These are phyloP conservation scores for Aspergillus fischeri DNA, from an alignment of 2,329 filamentous ascomycete genomes.

Conservation along the genomic window DNA sequence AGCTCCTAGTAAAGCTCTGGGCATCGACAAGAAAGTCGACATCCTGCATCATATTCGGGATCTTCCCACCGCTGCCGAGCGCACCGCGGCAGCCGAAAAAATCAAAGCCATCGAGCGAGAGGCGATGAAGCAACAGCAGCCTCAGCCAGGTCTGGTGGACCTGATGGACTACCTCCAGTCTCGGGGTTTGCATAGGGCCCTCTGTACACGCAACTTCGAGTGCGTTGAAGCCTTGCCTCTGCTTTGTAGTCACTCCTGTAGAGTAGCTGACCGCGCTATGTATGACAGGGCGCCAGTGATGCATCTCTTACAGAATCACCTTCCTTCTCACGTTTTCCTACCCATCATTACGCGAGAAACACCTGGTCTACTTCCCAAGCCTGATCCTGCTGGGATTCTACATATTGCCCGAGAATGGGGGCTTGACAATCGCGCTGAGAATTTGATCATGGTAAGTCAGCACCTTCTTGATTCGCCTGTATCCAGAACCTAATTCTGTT, in stretches of 20 bases:
- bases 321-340: conserved; percentile 63
- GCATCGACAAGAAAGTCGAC: conserved; percentile 68
- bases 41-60: conserved; percentile 85
- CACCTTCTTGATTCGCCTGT: neutral
- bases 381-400: conserved; percentile 79
- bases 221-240: conserved; percentile 25
- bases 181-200: conserved; percentile 66
- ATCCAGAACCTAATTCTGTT: neutral
- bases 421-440: conserved; percentile 46
- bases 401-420: conserved; percentile 79
- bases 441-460: conserved; percentile 34
- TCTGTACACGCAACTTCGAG: conserved; percentile 95
- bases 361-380: conserved; percentile 66
- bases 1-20: conserved; percentile 51
- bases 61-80: conserved; percentile 58
- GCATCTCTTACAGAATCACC: conserved; percentile 62
- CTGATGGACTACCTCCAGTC: conserved; percentile 80
- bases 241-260: neutral
- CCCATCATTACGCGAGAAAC: conserved; percentile 82
- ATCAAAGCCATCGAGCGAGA: conserved; percentile 75
- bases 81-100: conserved; percentile 63
- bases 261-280: neutral
- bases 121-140: conserved; percentile 74
- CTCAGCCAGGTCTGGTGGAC: conserved; percentile 72
- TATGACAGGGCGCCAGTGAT: conserved; percentile 36